phyloP scores from a whole-genome alignment of 352 stramenopile species.

The Phytophthora ramorum region DNA sequence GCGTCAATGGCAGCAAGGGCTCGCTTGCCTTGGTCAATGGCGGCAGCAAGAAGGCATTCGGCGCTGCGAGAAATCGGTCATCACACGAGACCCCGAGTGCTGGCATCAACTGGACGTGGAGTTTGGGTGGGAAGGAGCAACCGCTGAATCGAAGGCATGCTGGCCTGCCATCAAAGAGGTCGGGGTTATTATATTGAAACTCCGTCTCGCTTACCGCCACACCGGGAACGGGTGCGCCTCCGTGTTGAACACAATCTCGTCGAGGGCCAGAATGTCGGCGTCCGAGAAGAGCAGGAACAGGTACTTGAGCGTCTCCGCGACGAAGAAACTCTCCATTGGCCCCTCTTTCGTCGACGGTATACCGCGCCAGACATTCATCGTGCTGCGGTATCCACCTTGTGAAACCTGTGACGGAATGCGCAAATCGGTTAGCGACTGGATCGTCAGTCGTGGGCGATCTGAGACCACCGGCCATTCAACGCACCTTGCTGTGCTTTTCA shows the following conservation, averaged over 20 bases:
- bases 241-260: conserved; percentile 89
- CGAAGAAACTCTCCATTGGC: conserved; percentile 90
- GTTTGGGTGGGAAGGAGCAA: no score
- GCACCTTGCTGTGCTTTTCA: conserved; percentile 73
- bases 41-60: background rate
- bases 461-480: no score
- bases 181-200: background rate
- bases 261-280: conserved; percentile 66
- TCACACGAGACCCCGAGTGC: background rate
- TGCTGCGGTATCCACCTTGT: conserved; percentile 71
- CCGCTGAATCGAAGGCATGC: no score
- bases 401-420: conserved; percentile 32
- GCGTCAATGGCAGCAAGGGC: no score
- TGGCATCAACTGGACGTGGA: background rate
- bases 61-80: background rate
- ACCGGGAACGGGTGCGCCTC: conserved; percentile 80
- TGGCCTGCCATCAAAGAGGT: no score
- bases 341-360: conserved; percentile 29
- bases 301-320: conserved; percentile 95
- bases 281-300: conserved; percentile 90
- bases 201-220: conserved; percentile 12
- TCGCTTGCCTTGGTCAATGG: no score
- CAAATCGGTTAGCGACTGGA: background rate
- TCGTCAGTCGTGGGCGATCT: no score
- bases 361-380: conserved; percentile 58